Evolutionary conservation across 345 rosid genomes (phyloP).

Genomic region (Passiflora organensis): DNA sequence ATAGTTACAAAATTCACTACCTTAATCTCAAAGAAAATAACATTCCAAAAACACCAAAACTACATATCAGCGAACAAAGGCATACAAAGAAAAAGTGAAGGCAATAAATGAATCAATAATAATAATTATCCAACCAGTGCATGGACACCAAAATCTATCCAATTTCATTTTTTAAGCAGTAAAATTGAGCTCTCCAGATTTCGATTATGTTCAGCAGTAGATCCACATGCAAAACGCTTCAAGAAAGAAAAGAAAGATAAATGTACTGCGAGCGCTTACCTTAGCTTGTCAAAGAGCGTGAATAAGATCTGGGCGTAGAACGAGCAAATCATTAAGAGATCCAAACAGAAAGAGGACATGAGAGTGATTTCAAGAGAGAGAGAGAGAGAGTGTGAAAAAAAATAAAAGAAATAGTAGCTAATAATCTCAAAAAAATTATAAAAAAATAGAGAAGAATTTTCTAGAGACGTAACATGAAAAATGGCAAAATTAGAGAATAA

Average conservation of each 20-base stretch:
- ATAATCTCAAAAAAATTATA: not conserved
- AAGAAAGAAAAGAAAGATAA: not conserved
- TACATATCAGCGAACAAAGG: not conserved
- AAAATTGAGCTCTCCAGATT: not conserved
- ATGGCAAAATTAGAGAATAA: slow-evolving; percentile 33
- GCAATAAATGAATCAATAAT: not conserved
- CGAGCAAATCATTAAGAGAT: slow-evolving; percentile 33
- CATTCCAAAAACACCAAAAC: not conserved
- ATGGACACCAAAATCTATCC: too few relatives aligned
- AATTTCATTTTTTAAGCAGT: not conserved
- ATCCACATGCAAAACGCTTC: slow-evolving; percentile 4
- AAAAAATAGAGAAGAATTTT: not conserved
- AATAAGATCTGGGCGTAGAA: slow-evolving; percentile 39
- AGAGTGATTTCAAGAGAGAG: slow-evolving; percentile 7
- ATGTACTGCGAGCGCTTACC: slow-evolving; percentile 20
- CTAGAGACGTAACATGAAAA: slow-evolving; percentile 8
- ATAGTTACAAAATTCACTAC: not conserved
- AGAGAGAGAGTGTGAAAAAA: not conserved
- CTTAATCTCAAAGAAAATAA: slow-evolving; percentile 7
- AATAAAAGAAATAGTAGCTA: not conserved
- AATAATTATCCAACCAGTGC: too few relatives aligned
- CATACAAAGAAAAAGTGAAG: not conserved
- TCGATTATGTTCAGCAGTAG: not conserved
- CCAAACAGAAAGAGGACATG: not conserved
- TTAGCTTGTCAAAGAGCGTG: slow-evolving; percentile 23